Evolutionary conservation across 306 rosid species (phyloP).

Genomic region (Argentina anserina): DNA sequence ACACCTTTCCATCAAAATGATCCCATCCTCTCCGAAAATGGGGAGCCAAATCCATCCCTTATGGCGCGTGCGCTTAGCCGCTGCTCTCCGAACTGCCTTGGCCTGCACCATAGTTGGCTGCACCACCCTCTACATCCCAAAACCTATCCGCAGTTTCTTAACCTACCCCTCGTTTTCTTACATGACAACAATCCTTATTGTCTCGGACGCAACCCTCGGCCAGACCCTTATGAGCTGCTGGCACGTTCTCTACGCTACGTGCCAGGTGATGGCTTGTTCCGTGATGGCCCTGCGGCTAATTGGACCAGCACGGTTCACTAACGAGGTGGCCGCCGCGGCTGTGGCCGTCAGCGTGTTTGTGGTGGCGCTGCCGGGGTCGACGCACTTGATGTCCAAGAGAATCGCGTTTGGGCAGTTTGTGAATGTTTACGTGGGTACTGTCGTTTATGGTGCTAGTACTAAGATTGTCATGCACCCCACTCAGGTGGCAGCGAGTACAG

Average conservation of each 20-base stretch:
- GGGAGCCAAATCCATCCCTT: conserved; percentile 15
- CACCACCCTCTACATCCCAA: conserved; percentile 50
- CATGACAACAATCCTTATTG: conserved; percentile 50
- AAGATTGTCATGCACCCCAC: conserved; percentile 41
- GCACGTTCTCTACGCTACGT: conserved; percentile 46
- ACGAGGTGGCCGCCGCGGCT: conserved; percentile 27
- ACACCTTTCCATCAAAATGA: not conserved
- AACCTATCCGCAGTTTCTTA: conserved; percentile 28
- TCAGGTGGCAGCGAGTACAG: conserved; percentile 52
- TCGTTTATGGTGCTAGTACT: conserved; percentile 33
- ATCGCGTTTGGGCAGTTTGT: conserved; percentile 73
- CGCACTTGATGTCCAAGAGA: conserved; percentile 52
- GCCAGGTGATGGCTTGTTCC: conserved; percentile 34
- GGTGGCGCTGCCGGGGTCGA: conserved; percentile 61
- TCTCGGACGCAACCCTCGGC: conserved; percentile 62
- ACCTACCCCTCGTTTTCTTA: conserved; percentile 60
- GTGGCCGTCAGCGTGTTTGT: conserved; percentile 38
- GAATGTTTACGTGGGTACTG: conserved; percentile 61
- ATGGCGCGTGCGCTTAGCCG: conserved; percentile 42
- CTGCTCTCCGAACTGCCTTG: conserved; percentile 53
- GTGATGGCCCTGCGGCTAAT: conserved; percentile 41
- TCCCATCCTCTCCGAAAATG: not conserved
- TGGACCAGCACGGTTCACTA: conserved; percentile 37
- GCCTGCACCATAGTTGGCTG: conserved; percentile 65
- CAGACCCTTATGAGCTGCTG: conserved; percentile 60